These are phyloP conservation scores for Hypoxylon rubiginosum DNA, from an alignment of 2,329 filamentous ascomycete genomes.

Conservation along the genomic window DNA sequence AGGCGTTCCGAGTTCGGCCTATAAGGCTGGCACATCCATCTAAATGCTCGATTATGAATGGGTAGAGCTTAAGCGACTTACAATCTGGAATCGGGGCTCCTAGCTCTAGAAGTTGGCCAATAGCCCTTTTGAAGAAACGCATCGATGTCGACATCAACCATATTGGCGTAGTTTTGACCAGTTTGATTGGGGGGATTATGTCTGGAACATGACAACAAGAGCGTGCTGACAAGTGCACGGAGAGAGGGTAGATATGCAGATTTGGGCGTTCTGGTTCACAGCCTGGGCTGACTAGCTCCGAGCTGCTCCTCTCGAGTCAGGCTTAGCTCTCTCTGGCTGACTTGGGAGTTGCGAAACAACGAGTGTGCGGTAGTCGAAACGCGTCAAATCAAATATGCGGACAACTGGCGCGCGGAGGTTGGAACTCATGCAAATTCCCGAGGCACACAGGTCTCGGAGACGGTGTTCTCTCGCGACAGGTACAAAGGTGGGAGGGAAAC, in stretches of 20 bases:
- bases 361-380: conserved; percentile 9
- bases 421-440: conserved; percentile 23
- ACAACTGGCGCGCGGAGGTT: conserved; percentile 13
- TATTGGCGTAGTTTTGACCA: conserved; percentile 38
- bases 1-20: conserved; percentile 12
- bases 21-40: conserved; percentile 2
- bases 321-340: conserved; percentile 26
- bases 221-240: conserved; percentile 10
- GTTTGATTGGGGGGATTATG: conserved; percentile 29
- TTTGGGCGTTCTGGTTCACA: conserved; percentile 40
- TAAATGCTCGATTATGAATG: conserved; percentile 13
- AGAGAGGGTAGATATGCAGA: conserved; percentile 35
- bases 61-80: conserved; percentile 42
- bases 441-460: conserved; percentile 8
- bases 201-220: conserved; percentile 45
- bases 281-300: conserved; percentile 37
- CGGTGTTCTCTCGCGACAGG: conserved; percentile 15
- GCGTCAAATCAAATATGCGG: conserved; percentile 8
- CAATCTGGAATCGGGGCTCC: conserved; percentile 44
- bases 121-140: conserved; percentile 50
- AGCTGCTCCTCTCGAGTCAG: conserved; percentile 22
- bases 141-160: conserved; percentile 49
- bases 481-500: conserved; percentile 10
- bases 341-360: conserved; percentile 17
- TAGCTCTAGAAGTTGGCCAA: conserved; percentile 50